Evolutionary conservation across 306 rosid species (phyloP).

Genomic region (Vachellia pachyceras): DNA sequence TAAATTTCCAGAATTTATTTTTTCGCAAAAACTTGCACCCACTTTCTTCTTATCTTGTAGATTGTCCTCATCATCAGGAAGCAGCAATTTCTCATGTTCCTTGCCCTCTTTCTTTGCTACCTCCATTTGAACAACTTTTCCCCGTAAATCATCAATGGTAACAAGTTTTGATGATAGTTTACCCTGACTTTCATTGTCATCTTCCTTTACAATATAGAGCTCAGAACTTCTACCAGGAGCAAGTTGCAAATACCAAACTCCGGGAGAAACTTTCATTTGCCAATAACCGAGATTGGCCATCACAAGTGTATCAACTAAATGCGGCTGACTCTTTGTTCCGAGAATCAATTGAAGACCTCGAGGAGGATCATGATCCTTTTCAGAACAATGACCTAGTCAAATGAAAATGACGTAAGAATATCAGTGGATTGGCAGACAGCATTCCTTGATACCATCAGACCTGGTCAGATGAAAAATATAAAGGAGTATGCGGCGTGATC

Average conservation of each 20-base stretch:
- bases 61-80: conserved; percentile 59
- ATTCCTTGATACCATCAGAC: not conserved
- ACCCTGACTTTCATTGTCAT: conserved; percentile 59
- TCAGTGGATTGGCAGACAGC: conserved; percentile 7
- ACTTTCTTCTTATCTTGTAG: conserved; percentile 63
- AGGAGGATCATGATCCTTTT: conserved; percentile 93
- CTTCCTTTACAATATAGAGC: conserved; percentile 80
- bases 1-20: conserved; percentile 12
- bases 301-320: conserved; percentile 95
- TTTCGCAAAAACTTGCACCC: conserved; percentile 40
- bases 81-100: conserved; percentile 84
- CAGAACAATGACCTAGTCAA: conserved; percentile 92
- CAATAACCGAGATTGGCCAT: conserved; percentile 99
- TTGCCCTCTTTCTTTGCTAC: conserved; percentile 88
- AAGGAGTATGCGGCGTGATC: not conserved
- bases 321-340: conserved; percentile 85
- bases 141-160: conserved; percentile 84
- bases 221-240: conserved; percentile 99
- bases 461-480: not conserved
- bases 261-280: conserved; percentile 99
- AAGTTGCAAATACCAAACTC: conserved; percentile 97
- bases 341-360: conserved; percentile 96
- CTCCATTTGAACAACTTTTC: conserved; percentile 91
- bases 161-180: conserved; percentile 72
- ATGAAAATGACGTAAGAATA: conserved; percentile 35